Base-by-base conservation (phyloP, 805 yeast species). In the Kuraishia ogatae region DNA sequence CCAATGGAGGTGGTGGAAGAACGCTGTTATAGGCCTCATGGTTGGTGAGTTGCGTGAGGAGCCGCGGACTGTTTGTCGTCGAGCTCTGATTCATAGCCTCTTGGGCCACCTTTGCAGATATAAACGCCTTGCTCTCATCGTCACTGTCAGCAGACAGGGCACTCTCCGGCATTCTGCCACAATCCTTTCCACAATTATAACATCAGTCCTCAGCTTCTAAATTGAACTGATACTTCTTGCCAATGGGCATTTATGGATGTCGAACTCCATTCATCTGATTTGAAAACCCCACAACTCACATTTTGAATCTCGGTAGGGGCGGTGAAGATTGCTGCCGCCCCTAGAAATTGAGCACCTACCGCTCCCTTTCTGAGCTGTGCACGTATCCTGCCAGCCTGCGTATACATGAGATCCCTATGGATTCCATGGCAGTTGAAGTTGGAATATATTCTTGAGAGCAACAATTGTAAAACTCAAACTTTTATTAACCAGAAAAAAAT, bases 1-100 rank as follows among this genome's bases (percentile, higher is more conserved):
- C 51, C 19, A 54, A 43, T 7, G 68, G 68, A 1, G 63, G 60
- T 10, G 62, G 58, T 2, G 61, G 26, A 20, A 58, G 50, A 19
- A 13, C 39, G 19, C n/a, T n/a, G 10, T 23, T 22, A 15, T 49
- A 49, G 15, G 51, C 51, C 11, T 23, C 29, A 19, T 49, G 35
- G 35, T 49, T 47, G 50, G 50, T n/a, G 17, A 47, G 8, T 2
- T 21, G n/a, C 5, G 50, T 47, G 21, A 21, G 23, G 3, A 22
- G 23, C 21, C n/a, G 50, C 21, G 23, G 50, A 11, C 22, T 47
- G 3, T 11, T n/a, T n/a, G n/a, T 47, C 21, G 50, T 11, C 13
- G 43, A 35, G 15, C 43, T 35, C 43, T 35, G 17, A 15, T 15
- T 35, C 17, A 35, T 35, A 11, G 43, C 43, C 43, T 35, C 17